Conservation (phyloP, 495 filamentous ascomycete genomes). For the Xylaria palmicola region DNA sequence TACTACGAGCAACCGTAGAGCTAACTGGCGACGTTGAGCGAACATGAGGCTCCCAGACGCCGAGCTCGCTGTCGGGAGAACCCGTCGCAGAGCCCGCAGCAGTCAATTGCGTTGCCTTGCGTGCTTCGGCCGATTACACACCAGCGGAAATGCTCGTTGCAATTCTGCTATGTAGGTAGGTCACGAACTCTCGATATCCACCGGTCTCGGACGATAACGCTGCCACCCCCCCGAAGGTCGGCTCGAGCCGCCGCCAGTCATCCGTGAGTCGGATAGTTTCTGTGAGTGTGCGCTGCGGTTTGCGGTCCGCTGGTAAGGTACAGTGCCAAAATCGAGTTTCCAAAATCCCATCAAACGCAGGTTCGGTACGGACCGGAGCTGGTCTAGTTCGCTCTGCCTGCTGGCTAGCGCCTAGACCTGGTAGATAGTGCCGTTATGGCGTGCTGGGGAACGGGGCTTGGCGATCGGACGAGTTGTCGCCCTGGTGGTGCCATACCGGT, state of each 20-base stretch:
- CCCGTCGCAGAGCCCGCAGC: background rate
- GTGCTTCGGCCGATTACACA: background rate
- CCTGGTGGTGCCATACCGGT: constrained; percentile 9
- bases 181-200: background rate
- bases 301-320: too few species aligned
- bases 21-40: background rate
- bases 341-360: background rate
- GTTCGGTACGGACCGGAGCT: background rate
- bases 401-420: background rate
- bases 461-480: constrained; percentile 9
- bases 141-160: constrained; percentile 1
- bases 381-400: background rate
- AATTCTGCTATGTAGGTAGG: constrained; percentile 1
- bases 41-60: background rate
- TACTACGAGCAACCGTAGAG: too few species aligned
- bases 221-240: constrained; percentile 9
- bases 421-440: background rate
- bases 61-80: constrained; percentile 8
- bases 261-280: background rate
- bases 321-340: background rate
- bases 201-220: constrained; percentile 8
- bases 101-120: too few species aligned
- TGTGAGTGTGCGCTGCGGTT: too few species aligned
- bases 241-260: constrained; percentile 2
- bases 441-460: constrained; percentile 10